A percentile compares a stretch with the other conserved stretches of the same genome.
Conservation (phyloP, 768 basidiomycete genomes). For the Rhodotorula sphaerocarpa region DNA sequence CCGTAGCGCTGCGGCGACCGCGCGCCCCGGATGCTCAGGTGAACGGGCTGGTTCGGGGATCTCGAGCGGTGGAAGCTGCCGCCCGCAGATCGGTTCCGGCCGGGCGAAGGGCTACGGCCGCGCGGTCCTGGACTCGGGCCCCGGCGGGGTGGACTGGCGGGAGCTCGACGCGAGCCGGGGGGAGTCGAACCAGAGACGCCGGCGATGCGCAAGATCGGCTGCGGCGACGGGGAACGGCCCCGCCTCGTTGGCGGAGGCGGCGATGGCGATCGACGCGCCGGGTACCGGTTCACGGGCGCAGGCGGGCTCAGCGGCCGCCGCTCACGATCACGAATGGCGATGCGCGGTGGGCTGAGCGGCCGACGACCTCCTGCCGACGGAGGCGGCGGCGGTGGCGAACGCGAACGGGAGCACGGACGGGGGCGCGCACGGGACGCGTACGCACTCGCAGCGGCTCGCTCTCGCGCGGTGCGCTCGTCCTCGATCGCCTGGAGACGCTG, state of each 20-base stretch:
- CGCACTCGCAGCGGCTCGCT: neutral
- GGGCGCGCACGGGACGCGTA: neutral
- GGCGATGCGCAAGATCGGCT: constrained; percentile 6
- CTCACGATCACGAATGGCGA: neutral
- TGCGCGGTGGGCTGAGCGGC: neutral
- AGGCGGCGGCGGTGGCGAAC: neutral
- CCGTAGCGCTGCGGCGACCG: neutral
- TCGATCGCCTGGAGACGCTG: too few species aligned
- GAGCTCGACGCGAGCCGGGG: neutral
- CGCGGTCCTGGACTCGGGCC: neutral
- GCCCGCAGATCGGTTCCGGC: neutral
- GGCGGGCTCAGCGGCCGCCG: neutral
- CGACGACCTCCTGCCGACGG: neutral
- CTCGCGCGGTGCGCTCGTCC: neutral
- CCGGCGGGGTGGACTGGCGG: neutral
- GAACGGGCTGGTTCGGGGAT: neutral
- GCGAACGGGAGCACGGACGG: neutral
- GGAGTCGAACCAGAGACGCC: neutral
- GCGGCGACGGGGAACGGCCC: neutral
- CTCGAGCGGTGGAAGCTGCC: neutral
- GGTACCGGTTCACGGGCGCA: neutral
- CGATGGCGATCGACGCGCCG: neutral
- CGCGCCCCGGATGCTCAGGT: neutral
- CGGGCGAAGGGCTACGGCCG: neutral
- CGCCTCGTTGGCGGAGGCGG: neutral